phyloP scores from a whole-genome alignment of 176 grass and related monocot genomes.

The Ensete glaucum region DNA sequence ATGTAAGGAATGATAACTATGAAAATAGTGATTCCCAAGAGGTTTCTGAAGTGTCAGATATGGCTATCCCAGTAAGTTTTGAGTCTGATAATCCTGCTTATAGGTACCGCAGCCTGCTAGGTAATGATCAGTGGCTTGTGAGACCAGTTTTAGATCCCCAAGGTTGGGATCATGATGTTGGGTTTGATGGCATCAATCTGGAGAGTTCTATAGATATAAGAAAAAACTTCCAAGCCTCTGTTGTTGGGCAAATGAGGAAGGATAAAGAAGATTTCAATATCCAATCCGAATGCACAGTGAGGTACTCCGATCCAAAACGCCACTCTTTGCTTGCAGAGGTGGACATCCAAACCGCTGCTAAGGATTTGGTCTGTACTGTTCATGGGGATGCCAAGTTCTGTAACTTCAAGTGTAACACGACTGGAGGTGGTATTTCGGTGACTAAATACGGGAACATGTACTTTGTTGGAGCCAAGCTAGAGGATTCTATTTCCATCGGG shows the following conservation, averaged over 20 bases:
- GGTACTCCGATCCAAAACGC: slow-evolving; percentile 35
- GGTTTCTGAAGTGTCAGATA: slow-evolving; percentile 59
- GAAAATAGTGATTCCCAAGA: slow-evolving; percentile 45
- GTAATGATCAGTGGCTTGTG: slow-evolving; percentile 49
- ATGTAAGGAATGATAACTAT: slow-evolving; percentile 27
- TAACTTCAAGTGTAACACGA: slow-evolving; percentile 54
- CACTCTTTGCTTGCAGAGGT: slow-evolving; percentile 35
- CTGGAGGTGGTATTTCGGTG: slow-evolving; percentile 55
- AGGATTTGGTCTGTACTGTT: slow-evolving; percentile 64
- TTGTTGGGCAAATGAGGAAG: slow-evolving; percentile 75
- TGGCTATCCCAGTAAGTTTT: slow-evolving; percentile 77
- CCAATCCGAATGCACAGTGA: slow-evolving; percentile 61
- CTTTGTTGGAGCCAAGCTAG: slow-evolving; percentile 61
- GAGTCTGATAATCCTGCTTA: slow-evolving; percentile 52
- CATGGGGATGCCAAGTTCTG: slow-evolving; percentile 45
- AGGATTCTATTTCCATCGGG: slow-evolving; percentile 50
- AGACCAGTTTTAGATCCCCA: slow-evolving; percentile 86
- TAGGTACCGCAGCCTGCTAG: slow-evolving; percentile 57
- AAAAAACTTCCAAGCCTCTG: slow-evolving; percentile 38
- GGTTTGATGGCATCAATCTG: slow-evolving; percentile 79
- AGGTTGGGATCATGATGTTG: slow-evolving; percentile 96
- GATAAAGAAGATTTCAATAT: slow-evolving; percentile 79
- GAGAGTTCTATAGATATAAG: slow-evolving; percentile 41
- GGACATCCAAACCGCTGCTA: slow-evolving; percentile 61
- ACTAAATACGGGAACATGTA: slow-evolving; percentile 66